Conservation (phyloP, 306 rosid species). For the Malus sylvestris region DNA sequence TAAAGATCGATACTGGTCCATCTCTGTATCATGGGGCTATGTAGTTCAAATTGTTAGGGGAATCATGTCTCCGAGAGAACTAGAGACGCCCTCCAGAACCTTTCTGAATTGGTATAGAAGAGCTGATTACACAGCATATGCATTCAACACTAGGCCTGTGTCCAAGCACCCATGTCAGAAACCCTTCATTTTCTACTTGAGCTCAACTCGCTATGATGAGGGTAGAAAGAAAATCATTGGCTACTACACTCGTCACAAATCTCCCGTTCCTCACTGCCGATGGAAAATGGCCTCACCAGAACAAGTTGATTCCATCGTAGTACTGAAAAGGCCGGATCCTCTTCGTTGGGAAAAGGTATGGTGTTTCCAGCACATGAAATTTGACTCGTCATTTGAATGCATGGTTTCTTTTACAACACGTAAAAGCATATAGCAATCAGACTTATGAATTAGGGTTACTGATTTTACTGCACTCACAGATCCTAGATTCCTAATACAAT, state of each 20-base stretch:
- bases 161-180: slow-evolving; percentile 69
- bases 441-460: not conserved
- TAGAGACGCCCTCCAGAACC: slow-evolving; percentile 79
- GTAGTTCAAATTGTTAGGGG: slow-evolving; percentile 77
- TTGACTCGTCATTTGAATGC: not conserved
- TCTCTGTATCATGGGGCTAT: slow-evolving; percentile 83
- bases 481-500: not conserved
- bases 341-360: slow-evolving; percentile 73
- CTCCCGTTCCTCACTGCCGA: slow-evolving; percentile 41
- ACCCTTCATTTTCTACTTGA: slow-evolving; percentile 58
- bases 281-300: slow-evolving; percentile 68
- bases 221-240: slow-evolving; percentile 30
- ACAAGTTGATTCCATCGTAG: slow-evolving; percentile 40
- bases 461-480: not conserved
- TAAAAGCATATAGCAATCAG: not conserved
- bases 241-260: slow-evolving; percentile 23
- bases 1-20: slow-evolving; percentile 57
- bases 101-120: slow-evolving; percentile 73
- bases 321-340: slow-evolving; percentile 62
- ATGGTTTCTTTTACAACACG: not conserved
- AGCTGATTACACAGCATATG: slow-evolving; percentile 78
- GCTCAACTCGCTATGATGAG: slow-evolving; percentile 27
- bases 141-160: slow-evolving; percentile 92
- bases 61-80: slow-evolving; percentile 67
- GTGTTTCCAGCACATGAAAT: not conserved